phyloP scores from a whole-genome alignment of 257 asterid genomes.

The Voacanga thouarsii region DNA sequence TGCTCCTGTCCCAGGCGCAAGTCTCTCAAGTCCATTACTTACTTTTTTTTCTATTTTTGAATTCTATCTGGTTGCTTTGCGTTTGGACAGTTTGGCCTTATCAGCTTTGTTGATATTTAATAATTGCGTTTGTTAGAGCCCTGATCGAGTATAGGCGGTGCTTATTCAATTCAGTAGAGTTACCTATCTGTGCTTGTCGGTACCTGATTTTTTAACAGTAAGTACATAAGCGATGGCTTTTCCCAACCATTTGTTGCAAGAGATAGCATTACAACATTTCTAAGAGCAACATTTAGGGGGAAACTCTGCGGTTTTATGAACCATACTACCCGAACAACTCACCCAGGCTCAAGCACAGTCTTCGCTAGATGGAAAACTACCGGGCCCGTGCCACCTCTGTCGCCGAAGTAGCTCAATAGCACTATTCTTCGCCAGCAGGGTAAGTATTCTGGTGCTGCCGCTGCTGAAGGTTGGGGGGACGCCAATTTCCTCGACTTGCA shows the following conservation, averaged over 20 bases:
- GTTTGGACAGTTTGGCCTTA: too few species aligned
- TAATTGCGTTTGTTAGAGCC: too few species aligned
- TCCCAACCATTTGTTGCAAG: constrained; percentile 53
- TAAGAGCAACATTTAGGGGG: constrained; percentile 35
- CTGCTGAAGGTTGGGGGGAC: constrained; percentile 17
- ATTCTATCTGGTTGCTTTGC: too few species aligned
- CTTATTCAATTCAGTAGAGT: too few species aligned
- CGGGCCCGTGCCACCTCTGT: constrained; percentile 34
- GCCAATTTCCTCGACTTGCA: constrained; percentile 60
- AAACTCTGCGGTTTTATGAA: constrained; percentile 28
- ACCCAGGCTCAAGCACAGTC: constrained; percentile 11
- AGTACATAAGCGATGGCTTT: constrained; percentile 33
- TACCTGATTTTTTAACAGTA: neutral
- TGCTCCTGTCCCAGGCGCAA: too few species aligned
- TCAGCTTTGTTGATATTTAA: too few species aligned
- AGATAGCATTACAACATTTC: constrained; percentile 54
- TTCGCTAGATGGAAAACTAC: constrained; percentile 23
- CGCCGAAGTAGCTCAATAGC: constrained; percentile 60
- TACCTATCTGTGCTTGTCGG: too few species aligned
- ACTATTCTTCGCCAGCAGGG: constrained; percentile 45
- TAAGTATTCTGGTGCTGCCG: constrained; percentile 20
- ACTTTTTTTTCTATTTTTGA: too few species aligned
- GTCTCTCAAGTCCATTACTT: too few species aligned
- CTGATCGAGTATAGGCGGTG: too few species aligned
- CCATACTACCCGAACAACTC: constrained; percentile 27